Evolutionary conservation across 2,329 filamentous ascomycete species (phyloP).

Genomic region (Alternaria burnsii): DNA sequence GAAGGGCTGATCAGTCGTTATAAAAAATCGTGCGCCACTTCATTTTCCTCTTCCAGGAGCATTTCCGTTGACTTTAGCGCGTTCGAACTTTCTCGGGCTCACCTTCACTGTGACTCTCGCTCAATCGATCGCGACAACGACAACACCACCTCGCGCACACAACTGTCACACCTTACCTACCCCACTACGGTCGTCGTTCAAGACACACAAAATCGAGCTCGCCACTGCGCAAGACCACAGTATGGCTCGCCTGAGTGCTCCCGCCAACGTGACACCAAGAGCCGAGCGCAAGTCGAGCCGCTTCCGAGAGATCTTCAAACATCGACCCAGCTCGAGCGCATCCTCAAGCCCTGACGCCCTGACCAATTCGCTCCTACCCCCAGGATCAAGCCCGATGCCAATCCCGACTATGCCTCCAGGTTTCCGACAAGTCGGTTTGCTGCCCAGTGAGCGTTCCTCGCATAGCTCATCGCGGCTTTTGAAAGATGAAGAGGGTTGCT

Average conservation of each 20-base stretch:
- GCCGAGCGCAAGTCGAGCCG: conserved; percentile 14
- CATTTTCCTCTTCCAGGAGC: neutral
- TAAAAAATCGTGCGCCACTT: neutral
- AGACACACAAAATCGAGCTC: neutral
- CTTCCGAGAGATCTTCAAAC: conserved; percentile 21
- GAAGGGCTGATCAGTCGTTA: accelerated
- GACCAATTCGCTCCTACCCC: neutral
- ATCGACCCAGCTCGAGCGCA: neutral
- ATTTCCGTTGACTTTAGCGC: neutral
- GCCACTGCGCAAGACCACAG: neutral
- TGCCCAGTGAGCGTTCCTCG: conserved; percentile 16
- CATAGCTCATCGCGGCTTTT: neutral
- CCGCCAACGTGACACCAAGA: conserved; percentile 14
- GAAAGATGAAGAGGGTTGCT: neutral
- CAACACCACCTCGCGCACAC: neutral
- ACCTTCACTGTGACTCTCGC: conserved; percentile 5
- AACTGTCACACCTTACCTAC: neutral
- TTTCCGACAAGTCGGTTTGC: conserved; percentile 16
- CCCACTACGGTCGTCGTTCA: neutral
- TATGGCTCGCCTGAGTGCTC: conserved; percentile 22
- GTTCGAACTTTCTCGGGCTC: neutral
- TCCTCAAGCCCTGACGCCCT: neutral
- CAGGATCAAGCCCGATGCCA: neutral
- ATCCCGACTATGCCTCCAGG: conserved; percentile 13
- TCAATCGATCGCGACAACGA: conserved; percentile 6